Percentiles rank a stretch among this genome's conserved stretches.
Conservation (phyloP, 176 grass and related monocot genomes). For the Zoysia pacifica region DNA sequence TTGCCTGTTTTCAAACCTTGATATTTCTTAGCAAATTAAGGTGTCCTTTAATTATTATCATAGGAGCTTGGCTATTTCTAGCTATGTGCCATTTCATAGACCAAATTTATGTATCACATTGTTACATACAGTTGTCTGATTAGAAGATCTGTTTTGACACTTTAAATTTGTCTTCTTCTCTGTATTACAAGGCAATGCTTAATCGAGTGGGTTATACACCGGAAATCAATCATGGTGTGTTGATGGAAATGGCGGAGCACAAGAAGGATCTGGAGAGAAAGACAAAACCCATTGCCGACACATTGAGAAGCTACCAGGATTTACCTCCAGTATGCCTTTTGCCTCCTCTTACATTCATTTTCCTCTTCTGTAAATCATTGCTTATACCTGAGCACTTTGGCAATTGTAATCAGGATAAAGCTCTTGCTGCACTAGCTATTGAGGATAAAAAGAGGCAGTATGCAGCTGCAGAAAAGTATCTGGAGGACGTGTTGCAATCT, state of each 20-base stretch:
- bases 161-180: constrained; percentile 37
- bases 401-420: constrained; percentile 82
- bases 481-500: constrained; percentile 93
- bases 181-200: constrained; percentile 66
- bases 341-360: constrained; percentile 27
- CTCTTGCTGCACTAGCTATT: constrained; percentile 94
- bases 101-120: constrained; percentile 3
- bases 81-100: constrained; percentile 1
- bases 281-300: constrained; percentile 93
- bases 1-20: neutral
- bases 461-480: constrained; percentile 96
- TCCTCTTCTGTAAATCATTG: neutral
- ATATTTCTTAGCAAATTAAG: neutral
- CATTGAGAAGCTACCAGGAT: constrained; percentile 96
- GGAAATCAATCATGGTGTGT: constrained; percentile 95
- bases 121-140: constrained; percentile 18
- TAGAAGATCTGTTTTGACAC: constrained; percentile 6
- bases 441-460: constrained; percentile 97
- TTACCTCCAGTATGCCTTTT: constrained; percentile 81
- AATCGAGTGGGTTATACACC: constrained; percentile 94
- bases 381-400: constrained; percentile 30
- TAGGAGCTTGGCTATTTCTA: constrained; percentile 2
- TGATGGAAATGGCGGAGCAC: constrained; percentile 99
- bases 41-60: neutral
- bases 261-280: constrained; percentile 94